Conservation (phyloP, 192 early-diverging fungal species). For the Gigaspora rosea region DNA sequence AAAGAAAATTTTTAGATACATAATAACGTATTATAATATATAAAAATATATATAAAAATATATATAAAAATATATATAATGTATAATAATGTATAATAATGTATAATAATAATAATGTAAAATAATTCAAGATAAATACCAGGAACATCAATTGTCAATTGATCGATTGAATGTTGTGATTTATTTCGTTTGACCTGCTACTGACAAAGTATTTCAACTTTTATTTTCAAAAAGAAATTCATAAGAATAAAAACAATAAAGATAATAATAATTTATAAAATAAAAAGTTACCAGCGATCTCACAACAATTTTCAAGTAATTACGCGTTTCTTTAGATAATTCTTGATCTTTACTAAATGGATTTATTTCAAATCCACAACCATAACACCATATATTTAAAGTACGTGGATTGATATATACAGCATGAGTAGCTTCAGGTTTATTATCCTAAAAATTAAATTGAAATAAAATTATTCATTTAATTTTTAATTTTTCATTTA, state of each 20-base stretch:
- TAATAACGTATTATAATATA: no score
- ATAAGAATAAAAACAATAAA: background rate
- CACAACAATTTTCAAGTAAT: slow-evolving; percentile 40
- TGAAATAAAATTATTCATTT: background rate
- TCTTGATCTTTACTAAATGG: slow-evolving; percentile 31
- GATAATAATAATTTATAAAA: background rate
- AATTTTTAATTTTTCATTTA: background rate
- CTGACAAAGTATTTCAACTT: background rate
- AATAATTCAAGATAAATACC: background rate
- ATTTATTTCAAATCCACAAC: slow-evolving; percentile 42
- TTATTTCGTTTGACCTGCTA: slow-evolving; percentile 24
- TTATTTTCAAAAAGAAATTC: background rate
- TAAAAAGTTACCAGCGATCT: slow-evolving; percentile 40
- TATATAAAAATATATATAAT: no score
- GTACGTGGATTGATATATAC: slow-evolving; percentile 45
- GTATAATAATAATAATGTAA: no score
- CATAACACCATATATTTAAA: slow-evolving; percentile 42
- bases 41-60: no score
- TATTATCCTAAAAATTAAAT: slow-evolving; percentile 3
- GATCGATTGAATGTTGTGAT: slow-evolving; percentile 1
- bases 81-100: no score
- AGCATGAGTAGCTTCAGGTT: slow-evolving; percentile 42
- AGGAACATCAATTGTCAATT: slow-evolving; percentile 18
- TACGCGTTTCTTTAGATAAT: slow-evolving; percentile 32
- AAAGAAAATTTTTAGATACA: slow-evolving; percentile 29